phyloP scores from a whole-genome alignment of 345 rosid genomes.

The Psidium friedrichsthalianum region DNA sequence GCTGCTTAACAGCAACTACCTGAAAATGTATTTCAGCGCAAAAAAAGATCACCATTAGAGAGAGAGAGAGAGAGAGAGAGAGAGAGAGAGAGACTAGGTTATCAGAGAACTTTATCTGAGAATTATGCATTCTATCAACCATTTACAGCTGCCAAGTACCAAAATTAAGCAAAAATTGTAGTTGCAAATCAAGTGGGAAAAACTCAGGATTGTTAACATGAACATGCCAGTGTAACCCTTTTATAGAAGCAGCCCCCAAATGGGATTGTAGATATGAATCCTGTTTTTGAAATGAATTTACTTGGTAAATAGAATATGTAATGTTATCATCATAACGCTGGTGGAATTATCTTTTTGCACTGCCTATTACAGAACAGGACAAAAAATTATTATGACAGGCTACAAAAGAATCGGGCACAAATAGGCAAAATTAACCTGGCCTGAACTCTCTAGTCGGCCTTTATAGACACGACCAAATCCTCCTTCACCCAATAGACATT shows the following conservation, averaged over 20 bases:
- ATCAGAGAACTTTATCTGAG: neutral
- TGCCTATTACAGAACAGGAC: neutral
- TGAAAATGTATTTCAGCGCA: slow-evolving; percentile 8
- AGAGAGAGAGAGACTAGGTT: neutral
- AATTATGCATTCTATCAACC: neutral
- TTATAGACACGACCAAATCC: slow-evolving; percentile 95
- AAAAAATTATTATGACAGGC: neutral
- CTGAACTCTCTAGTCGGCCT: slow-evolving; percentile 83
- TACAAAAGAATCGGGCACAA: neutral
- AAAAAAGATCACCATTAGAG: neutral
- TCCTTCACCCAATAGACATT: slow-evolving; percentile 86
- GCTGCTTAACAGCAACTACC: slow-evolving; percentile 38
- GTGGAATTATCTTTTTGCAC: neutral
- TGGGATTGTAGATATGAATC: neutral
- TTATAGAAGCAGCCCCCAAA: neutral
- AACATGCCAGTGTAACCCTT: neutral
- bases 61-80: neutral
- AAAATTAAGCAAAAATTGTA: neutral
- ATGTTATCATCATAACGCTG: neutral
- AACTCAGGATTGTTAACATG: neutral
- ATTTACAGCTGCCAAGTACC: neutral
- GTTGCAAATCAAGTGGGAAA: neutral
- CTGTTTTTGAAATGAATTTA: neutral
- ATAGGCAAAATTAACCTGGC: slow-evolving; percentile 43
- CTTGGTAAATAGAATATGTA: neutral